Percentiles rank a stretch among this genome's conserved stretches.
Evolutionary conservation across 1,139 yeast genomes (phyloP).

Genomic region (Pichia sp.): DNA sequence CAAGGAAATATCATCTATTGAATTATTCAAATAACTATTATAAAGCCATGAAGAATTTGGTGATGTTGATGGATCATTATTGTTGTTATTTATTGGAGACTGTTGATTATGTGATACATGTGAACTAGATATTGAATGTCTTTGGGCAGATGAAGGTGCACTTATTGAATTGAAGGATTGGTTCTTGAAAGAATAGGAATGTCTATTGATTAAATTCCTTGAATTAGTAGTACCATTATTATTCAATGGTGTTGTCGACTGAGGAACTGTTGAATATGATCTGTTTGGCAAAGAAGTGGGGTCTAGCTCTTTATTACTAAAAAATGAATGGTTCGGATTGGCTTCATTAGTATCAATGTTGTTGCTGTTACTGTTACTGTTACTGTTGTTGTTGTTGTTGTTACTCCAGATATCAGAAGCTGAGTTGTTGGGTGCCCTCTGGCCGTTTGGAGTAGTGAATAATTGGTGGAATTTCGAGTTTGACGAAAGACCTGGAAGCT

Average conservation of each 20-base stretch:
- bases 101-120: not conserved
- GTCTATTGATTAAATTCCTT: not conserved
- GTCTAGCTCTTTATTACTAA: not conserved
- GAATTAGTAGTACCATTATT: not conserved
- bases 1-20: not conserved
- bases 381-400: not conserved
- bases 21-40: not conserved
- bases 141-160: slow-evolving; percentile 6
- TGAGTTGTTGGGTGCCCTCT: not conserved
- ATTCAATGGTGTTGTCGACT: not conserved
- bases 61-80: not conserved
- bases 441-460: not conserved
- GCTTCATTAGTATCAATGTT: not conserved
- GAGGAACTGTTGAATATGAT: not conserved
- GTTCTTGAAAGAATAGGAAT: not conserved
- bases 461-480: not conserved
- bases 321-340: not conserved
- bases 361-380: not conserved
- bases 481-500: not conserved
- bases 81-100: not conserved
- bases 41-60: not conserved
- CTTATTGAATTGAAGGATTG: not conserved
- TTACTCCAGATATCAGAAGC: not conserved
- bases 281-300: not conserved
- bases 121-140: slow-evolving; percentile 2